phyloP scores from a whole-genome alignment of 2,329 filamentous ascomycete species.

The Diaporthe sp. region DNA sequence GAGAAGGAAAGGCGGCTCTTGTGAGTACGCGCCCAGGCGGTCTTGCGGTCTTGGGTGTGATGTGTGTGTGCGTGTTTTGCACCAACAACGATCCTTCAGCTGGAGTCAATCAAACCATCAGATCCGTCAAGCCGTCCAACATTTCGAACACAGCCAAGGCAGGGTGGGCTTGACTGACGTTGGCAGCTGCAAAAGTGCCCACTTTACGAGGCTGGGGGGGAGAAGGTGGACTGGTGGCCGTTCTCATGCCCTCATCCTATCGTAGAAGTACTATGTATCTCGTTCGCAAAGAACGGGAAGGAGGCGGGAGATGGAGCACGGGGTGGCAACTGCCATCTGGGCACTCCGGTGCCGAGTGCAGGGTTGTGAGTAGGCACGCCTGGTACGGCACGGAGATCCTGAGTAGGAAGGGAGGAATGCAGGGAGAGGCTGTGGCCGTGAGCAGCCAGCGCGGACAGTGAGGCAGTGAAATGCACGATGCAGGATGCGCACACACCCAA shows the following conservation, averaged over 20 bases:
- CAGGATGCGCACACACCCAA: not conserved
- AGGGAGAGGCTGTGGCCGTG: not conserved
- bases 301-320: not conserved
- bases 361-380: not conserved
- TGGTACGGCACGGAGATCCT: not conserved
- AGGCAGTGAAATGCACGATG: conserved; percentile 14
- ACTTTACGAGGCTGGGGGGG: conserved; percentile 22
- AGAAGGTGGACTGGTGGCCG: conserved; percentile 8
- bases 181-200: not conserved
- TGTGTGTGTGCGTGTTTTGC: not conserved
- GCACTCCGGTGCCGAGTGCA: not conserved
- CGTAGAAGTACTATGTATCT: not conserved
- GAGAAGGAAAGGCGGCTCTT: not conserved
- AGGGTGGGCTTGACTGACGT: conserved; percentile 29
- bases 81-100: conserved; percentile 3
- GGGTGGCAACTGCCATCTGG: conserved; percentile 27
- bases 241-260: not conserved
- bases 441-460: not conserved
- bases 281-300: not conserved
- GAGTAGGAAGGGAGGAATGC: not conserved
- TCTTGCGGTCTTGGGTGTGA: not conserved
- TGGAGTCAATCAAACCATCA: not conserved
- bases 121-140: conserved; percentile 1
- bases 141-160: conserved; percentile 21
- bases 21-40: not conserved